Conservation (phyloP, 2,329 filamentous ascomycete species). For the Basipetospora chlamydospora region DNA sequence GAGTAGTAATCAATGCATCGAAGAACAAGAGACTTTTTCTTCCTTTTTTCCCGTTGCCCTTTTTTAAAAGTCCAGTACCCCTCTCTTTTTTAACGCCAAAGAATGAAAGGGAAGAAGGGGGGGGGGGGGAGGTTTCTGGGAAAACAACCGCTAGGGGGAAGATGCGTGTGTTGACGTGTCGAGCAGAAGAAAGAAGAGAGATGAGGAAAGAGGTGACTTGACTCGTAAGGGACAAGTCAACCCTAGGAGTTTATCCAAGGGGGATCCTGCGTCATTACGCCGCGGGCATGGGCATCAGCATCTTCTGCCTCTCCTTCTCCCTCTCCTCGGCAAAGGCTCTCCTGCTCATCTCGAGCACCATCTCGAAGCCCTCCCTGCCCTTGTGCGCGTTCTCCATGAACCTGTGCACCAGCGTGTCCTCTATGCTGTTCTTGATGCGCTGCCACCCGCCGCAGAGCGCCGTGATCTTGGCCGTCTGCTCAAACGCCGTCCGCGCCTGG, state of each 20-base stretch:
- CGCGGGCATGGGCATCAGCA: constrained; percentile 4
- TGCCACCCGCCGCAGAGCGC: constrained; percentile 95
- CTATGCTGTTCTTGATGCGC: constrained; percentile 89
- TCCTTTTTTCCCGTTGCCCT: background rate
- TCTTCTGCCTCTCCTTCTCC: constrained; percentile 34
- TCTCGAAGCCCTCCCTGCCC: constrained; percentile 89
- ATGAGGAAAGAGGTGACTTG: background rate
- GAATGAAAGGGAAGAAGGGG: constrained; percentile 2
- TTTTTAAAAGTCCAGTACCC: background rate
- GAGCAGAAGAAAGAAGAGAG: background rate
- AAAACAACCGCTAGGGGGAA: constrained; percentile 4
- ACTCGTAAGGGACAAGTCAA: too few species aligned
- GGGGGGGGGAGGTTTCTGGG: too few species aligned
- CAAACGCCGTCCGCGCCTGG: constrained; percentile 53
- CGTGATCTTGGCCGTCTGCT: constrained; percentile 83
- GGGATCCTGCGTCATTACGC: too few species aligned
- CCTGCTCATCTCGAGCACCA: constrained; percentile 83
- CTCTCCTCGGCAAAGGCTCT: constrained; percentile 84
- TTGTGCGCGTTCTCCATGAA: constrained; percentile 87
- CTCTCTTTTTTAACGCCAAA: constrained; percentile 2
- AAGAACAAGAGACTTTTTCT: constrained; percentile 1
- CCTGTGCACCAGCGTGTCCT: constrained; percentile 75
- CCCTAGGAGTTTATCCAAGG: too few species aligned
- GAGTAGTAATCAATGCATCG: background rate
- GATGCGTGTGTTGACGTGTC: too few species aligned